Base-by-base conservation (phyloP, 2,329 filamentous ascomycete species). In the Fusarium lyarnte region DNA sequence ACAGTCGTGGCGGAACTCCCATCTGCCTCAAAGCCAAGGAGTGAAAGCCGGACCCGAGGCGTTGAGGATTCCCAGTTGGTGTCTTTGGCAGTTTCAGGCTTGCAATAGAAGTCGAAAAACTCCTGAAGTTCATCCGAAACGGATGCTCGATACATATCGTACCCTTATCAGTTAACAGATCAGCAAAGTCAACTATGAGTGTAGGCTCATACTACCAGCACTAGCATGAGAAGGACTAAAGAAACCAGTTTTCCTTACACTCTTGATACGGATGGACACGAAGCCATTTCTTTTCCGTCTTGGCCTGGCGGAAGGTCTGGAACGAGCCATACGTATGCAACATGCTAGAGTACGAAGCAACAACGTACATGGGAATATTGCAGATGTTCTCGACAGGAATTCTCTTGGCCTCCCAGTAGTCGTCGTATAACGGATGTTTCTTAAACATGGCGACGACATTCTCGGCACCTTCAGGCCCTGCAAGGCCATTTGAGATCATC, bases 401-500 rank as follows among this genome's bases (percentile, higher is more conserved):
- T 19, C 42, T 39, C 23, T 63, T 51, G 3, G 43, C 57, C 33
- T 61, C 38, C 55, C 38, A 61, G 38, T 63, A 63, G 10, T 63
- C 38, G 10, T 63, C 23, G 11, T 36, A 61, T 17, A 63, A 5
- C 2, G 45, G 16, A 21, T n/a, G n/a, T 27, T 38, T 63, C 12
- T 61, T 16, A 2, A 63, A 16, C 55, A 63, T 61, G 3, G 36
- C 55, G 2, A 25, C 16, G 8, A 47, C 36, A 5, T 41, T 39
- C 43, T 63, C 55, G 5, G 8, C 46, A 2, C 31, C 36, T 27
- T 61, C 33, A 6, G 35, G 55, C 12, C 43, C 55, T 7, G 46
- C 55, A 17, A 61, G 25, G 2, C 55, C 45, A 3, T 69, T 62
- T 19, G 55, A 45, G 14, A 78, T 70, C 4, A 76, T 27, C 19